Evolutionary conservation across 129 eudicot genomes (phyloP), one percentile per base, ranked within the genome.

Genomic region (Tagetes erecta): DNA sequence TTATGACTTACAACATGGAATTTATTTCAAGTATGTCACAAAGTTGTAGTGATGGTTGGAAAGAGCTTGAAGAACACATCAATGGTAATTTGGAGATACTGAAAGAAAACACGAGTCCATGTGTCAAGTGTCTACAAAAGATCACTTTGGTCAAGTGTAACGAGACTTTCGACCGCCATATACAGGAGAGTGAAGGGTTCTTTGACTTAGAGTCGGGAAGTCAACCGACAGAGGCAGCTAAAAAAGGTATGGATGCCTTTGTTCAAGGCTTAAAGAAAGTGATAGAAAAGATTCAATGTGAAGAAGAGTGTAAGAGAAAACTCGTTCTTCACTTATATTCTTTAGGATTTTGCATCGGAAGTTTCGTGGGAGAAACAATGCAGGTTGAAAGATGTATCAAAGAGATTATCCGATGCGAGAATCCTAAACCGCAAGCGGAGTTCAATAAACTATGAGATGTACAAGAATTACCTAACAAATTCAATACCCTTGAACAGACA

Each of bases 391-490:
- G 76, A 1, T 59, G 76, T 44, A 67, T 88, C 42, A 86, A 71
- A 76, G 88, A 86, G 67, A 78, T 88, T 38, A 70, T 83, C 20
- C 81, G 80, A 59, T 65, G 86, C 69, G 93, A 87, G 75, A 83
- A 86, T 70, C 88, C 87, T 38, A 68, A 83, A 39, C 78, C 63
- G 37, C 80, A 33, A 20, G 44, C 69, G 59, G 69, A 77, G 79
- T 86, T 80, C 53, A 69, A 27, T 46, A 73, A 76, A 34, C 20
- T 76, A 38, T 76, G 57, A 9, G 27, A 20, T 20, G 27, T 35
- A 52, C 80, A 82, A 75, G 76, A 72, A 75, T 42, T 77, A 78
- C 39, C 42, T 68, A 59, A 36, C 47, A 20, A 76, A 62, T 77
- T 74, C 83, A 30, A 20, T 20, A 20, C 40, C 68, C 35, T 72